Evolutionary conservation across 2,329 filamentous ascomycete species (phyloP).

Genomic region (Phyllosticta capitalensis): DNA sequence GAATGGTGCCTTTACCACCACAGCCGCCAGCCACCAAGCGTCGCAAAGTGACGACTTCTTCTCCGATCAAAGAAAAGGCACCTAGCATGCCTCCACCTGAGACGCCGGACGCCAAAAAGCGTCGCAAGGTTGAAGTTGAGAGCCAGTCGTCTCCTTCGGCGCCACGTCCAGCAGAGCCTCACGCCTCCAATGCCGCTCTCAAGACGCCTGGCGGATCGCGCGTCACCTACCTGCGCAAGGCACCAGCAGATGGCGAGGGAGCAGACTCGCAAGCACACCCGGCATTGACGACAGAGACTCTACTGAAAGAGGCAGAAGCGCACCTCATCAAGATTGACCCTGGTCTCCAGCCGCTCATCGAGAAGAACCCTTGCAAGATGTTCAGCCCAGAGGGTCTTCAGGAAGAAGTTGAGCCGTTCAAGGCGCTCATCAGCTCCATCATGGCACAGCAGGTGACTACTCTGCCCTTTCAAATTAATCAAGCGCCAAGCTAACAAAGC

Average conservation of each 20-base stretch:
- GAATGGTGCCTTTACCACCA: too few relatives aligned
- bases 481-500: background rate
- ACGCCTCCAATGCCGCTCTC: constrained; percentile 58
- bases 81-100: constrained; percentile 19
- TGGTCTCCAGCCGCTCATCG: constrained; percentile 61
- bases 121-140: background rate
- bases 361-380: constrained; percentile 63
- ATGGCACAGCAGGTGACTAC: constrained; percentile 68
- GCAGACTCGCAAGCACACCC: constrained; percentile 22
- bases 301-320: constrained; percentile 65
- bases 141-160: background rate
- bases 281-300: constrained; percentile 54
- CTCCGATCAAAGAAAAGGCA: too few relatives aligned
- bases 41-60: too few relatives aligned
- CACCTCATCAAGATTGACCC: constrained; percentile 67
- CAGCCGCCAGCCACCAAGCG: too few relatives aligned
- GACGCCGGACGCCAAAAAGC: constrained; percentile 11
- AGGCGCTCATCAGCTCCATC: constrained; percentile 72
- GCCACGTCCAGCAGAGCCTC: constrained; percentile 51
- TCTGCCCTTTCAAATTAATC: background rate
- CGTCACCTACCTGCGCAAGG: constrained; percentile 33
- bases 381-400: constrained; percentile 77
- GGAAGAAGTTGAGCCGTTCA: constrained; percentile 82
- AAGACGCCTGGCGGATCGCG: constrained; percentile 62
- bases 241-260: constrained; percentile 11